phyloP scores from a whole-genome alignment of 2,329 filamentous ascomycete genomes.

The Grosmannia clavigera region DNA sequence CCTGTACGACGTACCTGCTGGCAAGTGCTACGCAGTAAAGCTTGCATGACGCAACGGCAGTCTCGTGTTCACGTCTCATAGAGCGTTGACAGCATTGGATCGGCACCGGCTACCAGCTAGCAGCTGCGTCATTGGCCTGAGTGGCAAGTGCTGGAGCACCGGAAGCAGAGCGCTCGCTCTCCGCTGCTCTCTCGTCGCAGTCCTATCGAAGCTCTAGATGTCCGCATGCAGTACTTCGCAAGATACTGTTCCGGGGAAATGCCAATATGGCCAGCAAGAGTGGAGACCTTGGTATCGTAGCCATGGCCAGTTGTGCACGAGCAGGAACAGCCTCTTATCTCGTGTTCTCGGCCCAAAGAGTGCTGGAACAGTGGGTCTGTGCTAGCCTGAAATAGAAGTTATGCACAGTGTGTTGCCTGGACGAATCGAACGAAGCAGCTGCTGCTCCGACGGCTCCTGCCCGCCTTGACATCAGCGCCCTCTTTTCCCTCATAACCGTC shows the following conservation, averaged over 20 bases:
- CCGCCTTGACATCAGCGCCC: neutral
- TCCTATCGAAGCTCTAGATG: no score
- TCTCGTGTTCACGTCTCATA: neutral
- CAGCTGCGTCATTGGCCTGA: no score
- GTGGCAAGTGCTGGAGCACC: neutral
- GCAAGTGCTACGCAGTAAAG: neutral
- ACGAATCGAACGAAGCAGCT: neutral
- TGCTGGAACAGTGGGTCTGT: neutral
- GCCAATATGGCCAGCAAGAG: no score
- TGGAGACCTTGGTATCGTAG: neutral
- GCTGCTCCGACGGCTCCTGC: neutral
- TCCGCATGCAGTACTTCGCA: no score
- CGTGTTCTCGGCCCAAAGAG: neutral
- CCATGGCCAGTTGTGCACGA: neutral
- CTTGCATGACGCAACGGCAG: neutral
- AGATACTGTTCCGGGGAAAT: no score
- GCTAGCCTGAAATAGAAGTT: neutral
- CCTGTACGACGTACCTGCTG: neutral
- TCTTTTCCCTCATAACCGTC: neutral
- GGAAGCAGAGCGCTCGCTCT: neutral
- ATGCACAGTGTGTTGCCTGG: slow-evolving; percentile 3
- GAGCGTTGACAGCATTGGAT: neutral
- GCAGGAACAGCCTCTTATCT: neutral
- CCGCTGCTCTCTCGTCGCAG: no score
- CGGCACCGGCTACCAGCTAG: neutral